Evolutionary conservation across 306 rosid genomes (phyloP).

Genomic region (Quercus glauca): DNA sequence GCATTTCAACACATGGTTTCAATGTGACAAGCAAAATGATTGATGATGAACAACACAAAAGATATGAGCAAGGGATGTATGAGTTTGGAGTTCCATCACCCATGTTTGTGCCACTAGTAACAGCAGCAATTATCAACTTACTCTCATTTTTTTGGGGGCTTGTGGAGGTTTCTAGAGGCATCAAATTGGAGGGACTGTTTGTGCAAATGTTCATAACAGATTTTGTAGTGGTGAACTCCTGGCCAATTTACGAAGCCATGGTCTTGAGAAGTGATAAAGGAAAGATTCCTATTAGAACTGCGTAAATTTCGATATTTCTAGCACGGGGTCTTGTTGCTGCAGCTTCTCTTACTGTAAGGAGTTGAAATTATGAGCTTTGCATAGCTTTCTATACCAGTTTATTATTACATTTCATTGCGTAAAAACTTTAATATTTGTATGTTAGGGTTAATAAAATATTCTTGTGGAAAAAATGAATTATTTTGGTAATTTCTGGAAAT

Average conservation of each 20-base stretch:
- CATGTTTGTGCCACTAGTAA: slow-evolving; percentile 30
- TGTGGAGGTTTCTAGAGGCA: background rate
- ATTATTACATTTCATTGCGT: background rate
- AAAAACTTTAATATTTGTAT: too few relatives aligned
- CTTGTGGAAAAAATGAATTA: too few relatives aligned
- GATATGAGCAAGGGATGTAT: slow-evolving; percentile 31
- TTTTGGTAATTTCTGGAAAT: too few relatives aligned
- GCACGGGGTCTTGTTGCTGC: background rate
- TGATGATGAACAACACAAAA: slow-evolving; percentile 31
- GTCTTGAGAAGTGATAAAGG: slow-evolving; percentile 23
- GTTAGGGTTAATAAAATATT: too few relatives aligned
- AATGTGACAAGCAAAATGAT: slow-evolving; percentile 41
- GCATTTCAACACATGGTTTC: slow-evolving; percentile 23
- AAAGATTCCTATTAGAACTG: slow-evolving; percentile 17
- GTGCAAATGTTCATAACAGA: slow-evolving; percentile 24
- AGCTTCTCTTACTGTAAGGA: background rate
- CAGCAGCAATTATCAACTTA: slow-evolving; percentile 31
- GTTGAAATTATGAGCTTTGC: background rate
- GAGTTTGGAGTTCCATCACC: slow-evolving; percentile 40
- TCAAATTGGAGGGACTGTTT: slow-evolving; percentile 11
- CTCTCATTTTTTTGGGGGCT: slow-evolving; percentile 13
- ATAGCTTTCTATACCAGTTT: background rate
- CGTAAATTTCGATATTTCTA: background rate
- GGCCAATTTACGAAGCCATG: slow-evolving; percentile 41
- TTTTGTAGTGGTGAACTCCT: slow-evolving; percentile 25